Conservation (phyloP, 2,329 filamentous ascomycete species). For the Cladophialophora yegresii region DNA sequence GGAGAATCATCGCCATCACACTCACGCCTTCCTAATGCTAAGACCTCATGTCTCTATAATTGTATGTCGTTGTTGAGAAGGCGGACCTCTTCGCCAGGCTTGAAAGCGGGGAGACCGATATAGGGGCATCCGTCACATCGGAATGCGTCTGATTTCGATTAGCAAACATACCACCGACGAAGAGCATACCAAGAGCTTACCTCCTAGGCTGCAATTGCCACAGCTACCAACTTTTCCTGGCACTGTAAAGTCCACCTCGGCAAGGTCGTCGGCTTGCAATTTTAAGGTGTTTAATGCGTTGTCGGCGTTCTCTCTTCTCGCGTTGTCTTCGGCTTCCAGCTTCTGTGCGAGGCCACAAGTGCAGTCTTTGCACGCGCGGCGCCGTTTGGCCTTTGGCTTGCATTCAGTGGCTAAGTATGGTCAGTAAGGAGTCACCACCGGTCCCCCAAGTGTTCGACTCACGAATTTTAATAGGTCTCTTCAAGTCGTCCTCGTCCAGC, state of each 20-base stretch:
- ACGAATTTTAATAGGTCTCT: conserved; percentile 62
- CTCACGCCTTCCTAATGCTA: too few species aligned
- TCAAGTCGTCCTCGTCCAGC: conserved; percentile 80
- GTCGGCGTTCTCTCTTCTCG: conserved; percentile 66
- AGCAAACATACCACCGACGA: neutral
- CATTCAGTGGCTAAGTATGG: conserved; percentile 71
- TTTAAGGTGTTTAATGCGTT: conserved; percentile 58
- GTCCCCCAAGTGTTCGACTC: conserved; percentile 15
- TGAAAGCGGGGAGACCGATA: conserved; percentile 91
- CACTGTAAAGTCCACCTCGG: conserved; percentile 95
- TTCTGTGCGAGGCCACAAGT: conserved; percentile 87
- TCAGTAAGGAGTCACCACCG: conserved; percentile 35
- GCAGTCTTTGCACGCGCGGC: conserved; percentile 96
- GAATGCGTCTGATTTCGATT: conserved; percentile 41
- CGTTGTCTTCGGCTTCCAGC: conserved; percentile 79
- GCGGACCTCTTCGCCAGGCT: conserved; percentile 90
- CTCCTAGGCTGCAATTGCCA: conserved; percentile 85
- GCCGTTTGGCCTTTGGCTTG: conserved; percentile 81
- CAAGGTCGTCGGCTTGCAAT: conserved; percentile 74
- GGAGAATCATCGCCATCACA: conserved; percentile 19
- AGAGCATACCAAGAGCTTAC: conserved; percentile 16
- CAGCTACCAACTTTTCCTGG: conserved; percentile 94
- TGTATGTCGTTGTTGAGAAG: conserved; percentile 79
- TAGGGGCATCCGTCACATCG: conserved; percentile 71
- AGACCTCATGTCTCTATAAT: conserved; percentile 54